A percentile compares a stretch with the other conserved stretches of the same genome.
Conservation (phyloP, 1,139 yeast species). For the Komagataea norvegica region DNA sequence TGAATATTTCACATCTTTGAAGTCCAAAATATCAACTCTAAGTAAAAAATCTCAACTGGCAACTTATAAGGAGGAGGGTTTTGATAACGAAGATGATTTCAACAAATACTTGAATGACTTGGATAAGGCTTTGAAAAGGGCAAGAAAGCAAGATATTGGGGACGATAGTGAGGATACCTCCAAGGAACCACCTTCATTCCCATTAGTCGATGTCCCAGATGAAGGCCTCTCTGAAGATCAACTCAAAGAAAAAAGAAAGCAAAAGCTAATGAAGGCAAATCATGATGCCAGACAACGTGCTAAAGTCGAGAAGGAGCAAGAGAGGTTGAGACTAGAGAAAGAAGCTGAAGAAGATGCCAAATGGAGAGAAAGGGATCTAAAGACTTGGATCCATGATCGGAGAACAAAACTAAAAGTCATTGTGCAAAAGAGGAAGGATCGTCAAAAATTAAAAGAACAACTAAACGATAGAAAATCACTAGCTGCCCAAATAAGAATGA, state of each 20-base stretch:
- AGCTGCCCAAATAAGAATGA: slow-evolving; percentile 93
- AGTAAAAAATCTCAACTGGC: slow-evolving; percentile 39
- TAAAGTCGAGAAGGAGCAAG: slow-evolving; percentile 71
- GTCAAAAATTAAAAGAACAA: slow-evolving; percentile 67
- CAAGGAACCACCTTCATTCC: slow-evolving; percentile 63
- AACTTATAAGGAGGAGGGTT: slow-evolving; percentile 66
- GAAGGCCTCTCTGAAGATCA: slow-evolving; percentile 76
- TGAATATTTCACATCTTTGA: slow-evolving; percentile 60
- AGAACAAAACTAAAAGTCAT: slow-evolving; percentile 55
- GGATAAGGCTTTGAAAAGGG: slow-evolving; percentile 64
- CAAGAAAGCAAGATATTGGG: slow-evolving; percentile 62
- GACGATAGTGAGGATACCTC: slow-evolving; percentile 42
- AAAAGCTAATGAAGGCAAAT: slow-evolving; percentile 76
- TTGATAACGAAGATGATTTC: slow-evolving; percentile 69
- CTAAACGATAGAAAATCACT: slow-evolving; percentile 83
- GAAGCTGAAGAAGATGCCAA: slow-evolving; percentile 62
- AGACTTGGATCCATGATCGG: slow-evolving; percentile 75
- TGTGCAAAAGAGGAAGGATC: slow-evolving; percentile 57
- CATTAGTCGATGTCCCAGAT: slow-evolving; percentile 79
- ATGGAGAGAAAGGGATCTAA: slow-evolving; percentile 73
- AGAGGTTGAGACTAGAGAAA: slow-evolving; percentile 43
- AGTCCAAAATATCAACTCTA: slow-evolving; percentile 45
- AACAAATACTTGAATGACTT: slow-evolving; percentile 61
- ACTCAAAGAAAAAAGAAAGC: slow-evolving; percentile 81
- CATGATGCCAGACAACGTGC: slow-evolving; percentile 85